Evolutionary conservation across 805 yeast genomes (phyloP).

Genomic region (Yamadazyma ubonensis): DNA sequence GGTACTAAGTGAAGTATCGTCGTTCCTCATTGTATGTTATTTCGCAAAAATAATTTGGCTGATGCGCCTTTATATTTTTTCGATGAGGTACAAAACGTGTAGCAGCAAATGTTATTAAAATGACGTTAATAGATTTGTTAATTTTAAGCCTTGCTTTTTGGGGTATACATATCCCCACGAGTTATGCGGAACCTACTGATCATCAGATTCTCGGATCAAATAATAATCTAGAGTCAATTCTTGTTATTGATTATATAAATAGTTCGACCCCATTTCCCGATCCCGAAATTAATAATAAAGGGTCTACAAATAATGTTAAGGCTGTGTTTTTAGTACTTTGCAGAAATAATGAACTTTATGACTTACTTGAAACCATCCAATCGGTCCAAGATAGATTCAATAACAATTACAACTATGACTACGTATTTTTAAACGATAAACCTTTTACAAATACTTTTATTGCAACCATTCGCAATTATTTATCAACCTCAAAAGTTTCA

Average conservation of each 20-base stretch:
- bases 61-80: constrained; percentile 7
- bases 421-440: constrained; percentile 75
- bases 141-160: constrained; percentile 1
- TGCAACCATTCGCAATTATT: constrained; percentile 44
- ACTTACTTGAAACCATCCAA: constrained; percentile 57
- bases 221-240: too few relatives aligned
- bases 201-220: too few relatives aligned
- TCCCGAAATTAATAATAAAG: neutral
- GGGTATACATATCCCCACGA: neutral
- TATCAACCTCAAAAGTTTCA: constrained; percentile 55
- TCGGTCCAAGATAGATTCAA: constrained; percentile 69
- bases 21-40: constrained; percentile 5
- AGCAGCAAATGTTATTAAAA: constrained; percentile 4
- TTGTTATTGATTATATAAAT: too few relatives aligned
- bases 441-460: constrained; percentile 60
- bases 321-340: constrained; percentile 62
- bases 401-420: constrained; percentile 61
- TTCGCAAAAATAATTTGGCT: constrained; percentile 5
- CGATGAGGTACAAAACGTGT: constrained; percentile 10
- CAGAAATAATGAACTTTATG: constrained; percentile 61
- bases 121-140: neutral
- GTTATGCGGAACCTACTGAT: neutral
- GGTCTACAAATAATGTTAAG: neutral
- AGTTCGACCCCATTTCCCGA: too few relatives aligned
- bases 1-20: constrained; percentile 1